Percentiles rank a stretch among this genome's conserved stretches.
phyloP scores from a whole-genome alignment of 2,329 filamentous ascomycete genomes.

The Drechslera avenae region DNA sequence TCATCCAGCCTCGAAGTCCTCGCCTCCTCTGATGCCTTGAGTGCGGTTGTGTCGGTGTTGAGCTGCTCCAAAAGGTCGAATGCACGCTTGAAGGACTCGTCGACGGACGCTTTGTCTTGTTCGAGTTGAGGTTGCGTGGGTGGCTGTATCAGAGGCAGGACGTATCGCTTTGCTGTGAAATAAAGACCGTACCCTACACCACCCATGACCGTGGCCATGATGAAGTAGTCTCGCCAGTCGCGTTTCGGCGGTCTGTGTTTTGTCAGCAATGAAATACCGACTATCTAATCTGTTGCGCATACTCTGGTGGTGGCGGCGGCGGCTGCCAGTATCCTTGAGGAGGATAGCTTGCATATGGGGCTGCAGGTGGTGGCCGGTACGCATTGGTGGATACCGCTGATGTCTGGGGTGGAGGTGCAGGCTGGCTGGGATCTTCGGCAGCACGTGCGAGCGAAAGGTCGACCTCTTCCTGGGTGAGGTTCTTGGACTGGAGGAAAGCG shows the following conservation, averaged over 20 bases:
- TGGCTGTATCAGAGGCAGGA: conserved; percentile 87
- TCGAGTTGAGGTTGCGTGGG: conserved; percentile 93
- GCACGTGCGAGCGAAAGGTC: conserved; percentile 79
- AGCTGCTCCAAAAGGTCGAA: conserved; percentile 92
- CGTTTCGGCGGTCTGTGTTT: conserved; percentile 65
- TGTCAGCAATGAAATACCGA: conserved; percentile 20
- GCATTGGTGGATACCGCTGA: conserved; percentile 45
- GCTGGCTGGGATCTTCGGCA: conserved; percentile 60
- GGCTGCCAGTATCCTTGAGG: conserved; percentile 60
- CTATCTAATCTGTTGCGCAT: conserved; percentile 21
- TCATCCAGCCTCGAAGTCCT: conserved; percentile 82
- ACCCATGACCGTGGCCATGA: conserved; percentile 95
- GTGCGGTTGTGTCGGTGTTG: conserved; percentile 81
- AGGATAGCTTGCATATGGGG: conserved; percentile 58
- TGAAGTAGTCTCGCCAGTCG: conserved; percentile 99
- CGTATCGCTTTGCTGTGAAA: conserved; percentile 84
- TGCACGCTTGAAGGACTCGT: conserved; percentile 90
- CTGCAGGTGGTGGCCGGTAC: conserved; percentile 54
- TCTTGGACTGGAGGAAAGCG: conserved; percentile 93
- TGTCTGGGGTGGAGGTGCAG: conserved; percentile 56
- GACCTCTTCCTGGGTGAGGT: conserved; percentile 94
- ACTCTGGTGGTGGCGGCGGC: conserved; percentile 61
- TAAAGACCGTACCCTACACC: conserved; percentile 90
- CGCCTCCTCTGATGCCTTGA: conserved; percentile 85
- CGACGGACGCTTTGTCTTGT: conserved; percentile 89